Conservation (phyloP, 1,139 yeast species). For the Blastobotrys indianensis region DNA sequence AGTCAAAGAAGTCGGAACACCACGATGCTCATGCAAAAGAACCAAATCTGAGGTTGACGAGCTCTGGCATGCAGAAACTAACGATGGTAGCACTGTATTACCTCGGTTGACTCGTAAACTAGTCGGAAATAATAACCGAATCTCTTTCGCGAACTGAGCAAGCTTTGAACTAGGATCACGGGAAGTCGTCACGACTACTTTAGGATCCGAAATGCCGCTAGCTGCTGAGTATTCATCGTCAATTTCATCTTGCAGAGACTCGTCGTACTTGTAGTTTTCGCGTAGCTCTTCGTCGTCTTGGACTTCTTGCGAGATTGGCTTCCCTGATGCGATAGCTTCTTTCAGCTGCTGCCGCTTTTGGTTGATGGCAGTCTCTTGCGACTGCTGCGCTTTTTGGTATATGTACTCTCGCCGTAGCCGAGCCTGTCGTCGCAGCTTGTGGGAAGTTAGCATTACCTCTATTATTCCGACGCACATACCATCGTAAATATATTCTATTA, state of each 20-base stretch:
- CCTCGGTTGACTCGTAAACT: conserved; percentile 89
- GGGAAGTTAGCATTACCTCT: background rate
- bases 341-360: conserved; percentile 83
- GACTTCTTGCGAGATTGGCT: conserved; percentile 79
- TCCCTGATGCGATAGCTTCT: conserved; percentile 87
- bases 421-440: conserved; percentile 67
- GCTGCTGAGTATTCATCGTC: conserved; percentile 91
- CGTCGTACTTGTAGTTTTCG: conserved; percentile 79
- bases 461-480: background rate
- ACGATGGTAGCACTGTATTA: conserved; percentile 76
- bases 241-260: conserved; percentile 45
- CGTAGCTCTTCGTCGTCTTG: conserved; percentile 83
- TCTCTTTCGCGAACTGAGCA: conserved; percentile 88
- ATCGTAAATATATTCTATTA: conserved; percentile 4
- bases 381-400: conserved; percentile 79
- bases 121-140: conserved; percentile 83
- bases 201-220: conserved; percentile 89
- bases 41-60: conserved; percentile 76
- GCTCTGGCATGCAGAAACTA: conserved; percentile 77
- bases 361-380: conserved; percentile 80
- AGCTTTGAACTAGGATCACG: conserved; percentile 83
- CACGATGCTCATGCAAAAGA: conserved; percentile 91
- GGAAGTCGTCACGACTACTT: conserved; percentile 85
- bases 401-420: conserved; percentile 92
- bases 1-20: conserved; percentile 93